Conservation (phyloP, 2,329 filamentous ascomycete species). For the Microdochium paspali region DNA sequence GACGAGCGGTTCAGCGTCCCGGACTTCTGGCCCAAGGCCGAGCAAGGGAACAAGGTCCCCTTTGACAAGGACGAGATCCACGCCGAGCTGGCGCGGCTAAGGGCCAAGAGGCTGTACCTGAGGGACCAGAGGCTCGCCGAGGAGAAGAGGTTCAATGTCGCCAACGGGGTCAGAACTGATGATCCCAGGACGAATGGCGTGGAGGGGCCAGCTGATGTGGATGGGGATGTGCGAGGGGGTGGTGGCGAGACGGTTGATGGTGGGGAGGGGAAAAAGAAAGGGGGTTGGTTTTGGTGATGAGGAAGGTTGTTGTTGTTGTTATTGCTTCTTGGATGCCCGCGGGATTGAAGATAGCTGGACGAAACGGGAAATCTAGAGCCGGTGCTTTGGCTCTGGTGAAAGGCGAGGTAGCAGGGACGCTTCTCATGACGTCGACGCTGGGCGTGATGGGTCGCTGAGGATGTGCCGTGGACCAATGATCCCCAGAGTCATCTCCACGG, state of each 20-base stretch:
- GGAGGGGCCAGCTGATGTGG: constrained; percentile 3
- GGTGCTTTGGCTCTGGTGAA: no score
- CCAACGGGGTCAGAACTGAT: not conserved
- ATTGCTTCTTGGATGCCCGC: not conserved
- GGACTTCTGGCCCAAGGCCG: constrained; percentile 85
- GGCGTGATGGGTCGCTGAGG: no score
- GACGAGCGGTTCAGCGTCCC: constrained; percentile 82
- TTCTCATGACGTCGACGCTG: no score
- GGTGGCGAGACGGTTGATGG: not conserved
- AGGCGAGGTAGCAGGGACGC: no score
- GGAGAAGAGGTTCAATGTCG: constrained; percentile 16
- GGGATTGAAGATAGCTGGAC: not conserved
- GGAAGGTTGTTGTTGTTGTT: no score
- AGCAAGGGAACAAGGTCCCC: constrained; percentile 68
- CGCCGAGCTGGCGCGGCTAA: constrained; percentile 67
- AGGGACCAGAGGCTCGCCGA: constrained; percentile 51
- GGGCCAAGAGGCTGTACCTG: constrained; percentile 59
- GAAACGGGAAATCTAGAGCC: no score
- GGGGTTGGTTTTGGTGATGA: not conserved
- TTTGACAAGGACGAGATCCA: constrained; percentile 75
- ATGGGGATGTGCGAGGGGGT: constrained; percentile 1
- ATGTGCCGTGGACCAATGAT: no score
- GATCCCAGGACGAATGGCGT: constrained; percentile 4
- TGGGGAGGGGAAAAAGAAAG: constrained; percentile 1
- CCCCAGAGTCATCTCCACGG: no score